Evolutionary conservation across 768 basidiomycete species (phyloP).

Genomic region (Leccinellum luteum): DNA sequence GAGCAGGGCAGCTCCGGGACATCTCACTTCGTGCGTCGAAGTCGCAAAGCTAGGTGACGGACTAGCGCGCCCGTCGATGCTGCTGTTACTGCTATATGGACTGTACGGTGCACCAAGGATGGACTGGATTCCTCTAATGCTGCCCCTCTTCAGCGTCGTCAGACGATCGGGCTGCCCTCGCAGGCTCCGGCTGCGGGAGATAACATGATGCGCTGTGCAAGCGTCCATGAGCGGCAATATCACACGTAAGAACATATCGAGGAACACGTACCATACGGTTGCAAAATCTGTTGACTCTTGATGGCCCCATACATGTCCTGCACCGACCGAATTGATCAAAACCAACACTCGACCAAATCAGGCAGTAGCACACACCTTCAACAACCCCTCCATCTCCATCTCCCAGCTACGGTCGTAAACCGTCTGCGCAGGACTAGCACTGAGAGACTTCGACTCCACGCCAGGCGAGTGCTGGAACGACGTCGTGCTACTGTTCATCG

Average conservation of each 20-base stretch:
- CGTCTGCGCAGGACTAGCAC: constrained; percentile 33
- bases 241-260: neutral
- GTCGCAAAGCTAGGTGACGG: constrained; percentile 92
- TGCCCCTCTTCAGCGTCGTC: constrained; percentile 81
- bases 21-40: constrained; percentile 74
- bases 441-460: constrained; percentile 36
- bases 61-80: constrained; percentile 85
- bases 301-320: constrained; percentile 95
- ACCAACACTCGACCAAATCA: neutral
- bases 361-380: constrained; percentile 57
- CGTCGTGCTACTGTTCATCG: constrained; percentile 59
- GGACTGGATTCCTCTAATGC: constrained; percentile 84
- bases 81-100: constrained; percentile 82
- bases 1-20: neutral
- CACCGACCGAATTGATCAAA: neutral
- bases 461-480: constrained; percentile 56
- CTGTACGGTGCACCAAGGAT: constrained; percentile 71
- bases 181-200: constrained; percentile 67
- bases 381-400: constrained; percentile 75
- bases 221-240: constrained; percentile 24
- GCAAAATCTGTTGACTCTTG: constrained; percentile 86
- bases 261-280: constrained; percentile 54
- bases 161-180: constrained; percentile 71
- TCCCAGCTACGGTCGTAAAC: constrained; percentile 77
- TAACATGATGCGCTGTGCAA: constrained; percentile 40